Percentiles rank a stretch among this genome's conserved stretches.
Evolutionary conservation across 2,329 filamentous ascomycete species (phyloP).

Genomic region (Claviceps arundinis): DNA sequence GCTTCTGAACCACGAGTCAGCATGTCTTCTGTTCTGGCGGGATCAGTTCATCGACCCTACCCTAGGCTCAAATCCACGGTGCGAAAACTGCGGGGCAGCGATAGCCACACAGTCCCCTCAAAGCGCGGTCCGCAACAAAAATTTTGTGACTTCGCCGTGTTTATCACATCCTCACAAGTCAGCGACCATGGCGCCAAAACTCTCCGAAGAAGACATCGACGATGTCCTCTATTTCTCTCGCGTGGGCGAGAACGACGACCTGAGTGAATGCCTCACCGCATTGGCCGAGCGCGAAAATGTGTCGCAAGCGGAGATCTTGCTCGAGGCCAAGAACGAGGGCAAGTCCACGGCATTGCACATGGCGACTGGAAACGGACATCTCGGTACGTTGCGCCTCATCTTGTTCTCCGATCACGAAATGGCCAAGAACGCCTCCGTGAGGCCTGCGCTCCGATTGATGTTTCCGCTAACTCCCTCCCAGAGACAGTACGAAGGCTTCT

Average conservation of each 20-base stretch:
- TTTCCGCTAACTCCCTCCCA: conserved; percentile 12
- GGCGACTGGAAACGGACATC: conserved; percentile 80
- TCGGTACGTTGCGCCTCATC: conserved; percentile 40
- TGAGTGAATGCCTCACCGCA: conserved; percentile 44
- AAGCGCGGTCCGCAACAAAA: conserved; percentile 4
- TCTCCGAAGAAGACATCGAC: conserved; percentile 72
- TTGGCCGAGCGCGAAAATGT: conserved; percentile 49
- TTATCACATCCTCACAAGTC: conserved; percentile 2
- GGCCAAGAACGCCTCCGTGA: too few species aligned
- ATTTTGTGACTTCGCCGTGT: conserved; percentile 15
- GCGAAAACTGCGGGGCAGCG: conserved; percentile 21
- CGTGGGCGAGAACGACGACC: conserved; percentile 58
- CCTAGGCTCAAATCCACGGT: conserved; percentile 14
- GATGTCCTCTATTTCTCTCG: conserved; percentile 84
- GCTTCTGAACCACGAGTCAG: too few species aligned
- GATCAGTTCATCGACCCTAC: neutral
- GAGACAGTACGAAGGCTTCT: conserved; percentile 33
- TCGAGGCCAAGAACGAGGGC: conserved; percentile 57
- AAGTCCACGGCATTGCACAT: conserved; percentile 82
- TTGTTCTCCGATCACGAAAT: too few species aligned
- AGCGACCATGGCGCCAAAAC: conserved; percentile 31
- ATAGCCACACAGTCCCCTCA: conserved; percentile 26
- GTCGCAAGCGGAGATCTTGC: conserved; percentile 49
- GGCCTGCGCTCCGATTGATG: too few species aligned
- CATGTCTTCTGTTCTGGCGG: too few species aligned